Evolutionary conservation across 768 basidiomycete genomes (phyloP), one percentile per base, ranked within the genome.

Genomic region (Grammothele lineata): DNA sequence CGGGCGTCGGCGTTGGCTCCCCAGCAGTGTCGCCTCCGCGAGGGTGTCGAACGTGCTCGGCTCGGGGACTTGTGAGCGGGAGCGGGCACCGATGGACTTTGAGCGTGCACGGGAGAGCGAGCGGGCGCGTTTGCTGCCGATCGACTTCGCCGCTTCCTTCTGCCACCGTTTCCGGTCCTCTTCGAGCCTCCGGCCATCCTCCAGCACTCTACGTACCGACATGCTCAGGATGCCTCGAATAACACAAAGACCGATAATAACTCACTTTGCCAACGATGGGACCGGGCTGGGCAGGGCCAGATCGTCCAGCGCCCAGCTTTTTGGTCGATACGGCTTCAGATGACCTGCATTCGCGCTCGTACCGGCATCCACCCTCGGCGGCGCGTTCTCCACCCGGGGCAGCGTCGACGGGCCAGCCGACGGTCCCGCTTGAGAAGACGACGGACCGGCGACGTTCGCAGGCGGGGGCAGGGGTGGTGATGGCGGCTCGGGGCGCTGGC

Each of bases 151-250:
- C 0, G 87, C 87, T 51, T 83, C 76, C 3, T 64, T 59, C 55
- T 83, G 78, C 87, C 87, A 90, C 53, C 70, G 66, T 40, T 75
- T 72, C 14, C 87, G 80, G 50, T 89, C 77, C 40, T 69, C 70
- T n/a, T 80, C 73, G 10, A 89, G 71, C 37, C 68, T 68, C 43
- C 77, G 68, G 10, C 81, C 77, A 51, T 87, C 84, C 50, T 78
- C 76, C 9, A 90, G 66, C 19, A 88, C 86, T 56, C 87, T 89
- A 50, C 9, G 36, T 36, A 32, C 21, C n/a, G 30, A 22, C 33
- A 32, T 10, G 11, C 44, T 42, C 25, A 48, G 41, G 22, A 40
- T 24, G n/a, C n/a, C n/a, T n/a, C n/a, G n/a, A n/a, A n/a, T n/a
- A n/a, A n/a, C n/a, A n/a, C n/a, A n/a, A n/a, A n/a, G n/a, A n/a